Percentiles rank a stretch among this genome's conserved stretches.
phyloP scores from a whole-genome alignment of 106 monocot genomes.

The Ottelia alismoides region DNA sequence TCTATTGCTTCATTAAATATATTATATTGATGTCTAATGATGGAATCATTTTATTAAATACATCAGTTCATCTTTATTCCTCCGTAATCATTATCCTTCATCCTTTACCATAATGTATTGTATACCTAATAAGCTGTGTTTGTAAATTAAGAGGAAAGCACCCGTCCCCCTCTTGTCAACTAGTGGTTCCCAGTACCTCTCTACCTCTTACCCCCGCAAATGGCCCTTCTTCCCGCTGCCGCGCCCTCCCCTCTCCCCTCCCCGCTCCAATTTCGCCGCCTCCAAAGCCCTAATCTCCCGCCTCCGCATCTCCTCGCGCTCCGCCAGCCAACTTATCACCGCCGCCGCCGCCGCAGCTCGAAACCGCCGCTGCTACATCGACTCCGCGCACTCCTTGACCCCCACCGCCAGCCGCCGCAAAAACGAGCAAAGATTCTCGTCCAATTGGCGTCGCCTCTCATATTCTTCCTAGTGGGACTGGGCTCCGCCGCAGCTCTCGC shows the following conservation, averaged over 20 bases:
- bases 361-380: background rate
- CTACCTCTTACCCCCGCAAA: too few relatives aligned
- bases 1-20: too few relatives aligned
- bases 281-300: background rate
- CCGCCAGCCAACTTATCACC: background rate
- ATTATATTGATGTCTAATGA: too few relatives aligned
- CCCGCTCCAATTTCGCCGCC: background rate
- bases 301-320: background rate
- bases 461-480: conserved; percentile 20
- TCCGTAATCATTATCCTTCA: too few relatives aligned
- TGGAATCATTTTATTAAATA: too few relatives aligned
- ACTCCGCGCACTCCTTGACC: background rate
- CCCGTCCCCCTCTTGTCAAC: too few relatives aligned
- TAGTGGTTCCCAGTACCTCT: too few relatives aligned
- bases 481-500: conserved; percentile 12
- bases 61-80: too few relatives aligned
- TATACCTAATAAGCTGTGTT: too few relatives aligned
- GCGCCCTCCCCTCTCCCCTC: background rate
- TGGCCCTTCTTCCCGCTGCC: background rate
- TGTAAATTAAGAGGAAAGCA: too few relatives aligned
- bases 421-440: background rate
- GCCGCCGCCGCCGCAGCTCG: background rate
- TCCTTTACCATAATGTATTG: too few relatives aligned
- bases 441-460: conserved; percentile 18
- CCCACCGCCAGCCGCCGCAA: background rate